Evolutionary conservation across 192 early-diverging fungal species (phyloP).

Genomic region (Dimargaris verticillata): DNA sequence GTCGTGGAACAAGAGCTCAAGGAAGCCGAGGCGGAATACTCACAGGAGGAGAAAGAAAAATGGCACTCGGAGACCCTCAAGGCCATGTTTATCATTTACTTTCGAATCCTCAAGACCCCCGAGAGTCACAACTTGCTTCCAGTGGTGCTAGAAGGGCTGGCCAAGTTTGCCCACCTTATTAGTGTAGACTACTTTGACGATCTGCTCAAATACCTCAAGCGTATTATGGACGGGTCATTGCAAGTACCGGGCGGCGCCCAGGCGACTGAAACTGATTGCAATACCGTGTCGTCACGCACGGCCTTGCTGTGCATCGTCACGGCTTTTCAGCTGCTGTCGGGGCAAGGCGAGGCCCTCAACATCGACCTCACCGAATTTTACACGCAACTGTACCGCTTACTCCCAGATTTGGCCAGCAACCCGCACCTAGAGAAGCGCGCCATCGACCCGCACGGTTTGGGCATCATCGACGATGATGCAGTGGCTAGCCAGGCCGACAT

Average conservation of each 20-base stretch:
- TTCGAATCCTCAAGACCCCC: slow-evolving; percentile 81
- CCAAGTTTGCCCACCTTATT: slow-evolving; percentile 78
- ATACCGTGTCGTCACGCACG: slow-evolving; percentile 37
- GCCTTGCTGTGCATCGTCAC: slow-evolving; percentile 79
- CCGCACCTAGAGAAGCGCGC: slow-evolving; percentile 38
- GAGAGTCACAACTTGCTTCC: slow-evolving; percentile 54
- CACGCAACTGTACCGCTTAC: slow-evolving; percentile 59
- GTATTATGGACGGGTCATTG: slow-evolving; percentile 50
- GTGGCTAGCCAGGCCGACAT: slow-evolving; percentile 62
- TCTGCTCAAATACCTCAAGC: slow-evolving; percentile 65
- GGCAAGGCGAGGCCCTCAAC: slow-evolving; percentile 84
- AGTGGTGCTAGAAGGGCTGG: slow-evolving; percentile 61
- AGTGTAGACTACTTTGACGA: slow-evolving; percentile 92
- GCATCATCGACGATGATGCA: slow-evolving; percentile 27
- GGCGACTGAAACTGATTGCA: slow-evolving; percentile 18
- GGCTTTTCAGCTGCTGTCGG: slow-evolving; percentile 71
- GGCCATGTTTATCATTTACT: slow-evolving; percentile 84
- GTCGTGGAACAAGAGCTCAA: not conserved
- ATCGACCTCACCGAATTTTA: slow-evolving; percentile 89
- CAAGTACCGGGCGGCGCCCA: slow-evolving; percentile 16
- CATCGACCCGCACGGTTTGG: slow-evolving; percentile 17
- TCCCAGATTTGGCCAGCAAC: slow-evolving; percentile 50
- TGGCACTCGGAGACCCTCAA: slow-evolving; percentile 88
- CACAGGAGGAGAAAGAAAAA: slow-evolving; percentile 64
- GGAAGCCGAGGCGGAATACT: slow-evolving; percentile 65